These are phyloP conservation scores for Hyphopichia fennica DNA, from an alignment of 1,139 yeast species.

Conservation along the genomic window DNA sequence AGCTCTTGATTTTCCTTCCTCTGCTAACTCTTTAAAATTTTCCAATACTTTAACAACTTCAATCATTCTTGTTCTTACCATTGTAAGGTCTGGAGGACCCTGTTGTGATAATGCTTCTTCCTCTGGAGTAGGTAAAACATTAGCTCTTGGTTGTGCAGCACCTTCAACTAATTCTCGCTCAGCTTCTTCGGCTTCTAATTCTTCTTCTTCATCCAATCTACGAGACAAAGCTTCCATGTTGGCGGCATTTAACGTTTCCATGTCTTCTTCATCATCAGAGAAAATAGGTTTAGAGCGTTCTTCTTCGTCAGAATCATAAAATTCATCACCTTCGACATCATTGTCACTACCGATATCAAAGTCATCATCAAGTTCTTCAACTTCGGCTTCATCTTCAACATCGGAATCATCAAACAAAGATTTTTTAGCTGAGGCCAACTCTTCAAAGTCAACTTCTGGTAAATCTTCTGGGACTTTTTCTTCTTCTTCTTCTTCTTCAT, in stretches of 20 bases:
- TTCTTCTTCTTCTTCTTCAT: slow-evolving; percentile 25
- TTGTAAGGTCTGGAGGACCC: slow-evolving; percentile 72
- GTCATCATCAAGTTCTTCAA: slow-evolving; percentile 49
- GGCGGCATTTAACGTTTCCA: slow-evolving; percentile 77
- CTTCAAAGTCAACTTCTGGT: slow-evolving; percentile 67
- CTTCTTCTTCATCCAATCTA: slow-evolving; percentile 70
- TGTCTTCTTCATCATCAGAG: slow-evolving; percentile 76
- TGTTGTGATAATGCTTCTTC: slow-evolving; percentile 49
- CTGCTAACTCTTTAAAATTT: slow-evolving; percentile 80
- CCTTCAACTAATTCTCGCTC: slow-evolving; percentile 69
- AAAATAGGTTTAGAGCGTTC: slow-evolving; percentile 72
- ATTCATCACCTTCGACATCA: slow-evolving; percentile 44
- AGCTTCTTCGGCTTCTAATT: slow-evolving; percentile 73
- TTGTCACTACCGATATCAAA: slow-evolving; percentile 57
- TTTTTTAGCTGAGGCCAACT: slow-evolving; percentile 65
- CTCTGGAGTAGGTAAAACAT: slow-evolving; percentile 63
- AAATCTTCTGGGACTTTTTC: slow-evolving; percentile 47
- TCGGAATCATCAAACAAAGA: slow-evolving; percentile 76
- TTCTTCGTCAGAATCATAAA: slow-evolving; percentile 55
- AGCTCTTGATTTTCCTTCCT: slow-evolving; percentile 81
- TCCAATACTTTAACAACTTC: slow-evolving; percentile 96
- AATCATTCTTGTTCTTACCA: slow-evolving; percentile 89
- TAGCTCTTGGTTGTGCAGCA: slow-evolving; percentile 68
- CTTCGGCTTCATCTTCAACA: slow-evolving; percentile 49
- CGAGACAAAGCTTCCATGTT: slow-evolving; percentile 82